Evolutionary conservation across 495 filamentous ascomycete genomes (phyloP).

Genomic region (Penicillium crystallinum): DNA sequence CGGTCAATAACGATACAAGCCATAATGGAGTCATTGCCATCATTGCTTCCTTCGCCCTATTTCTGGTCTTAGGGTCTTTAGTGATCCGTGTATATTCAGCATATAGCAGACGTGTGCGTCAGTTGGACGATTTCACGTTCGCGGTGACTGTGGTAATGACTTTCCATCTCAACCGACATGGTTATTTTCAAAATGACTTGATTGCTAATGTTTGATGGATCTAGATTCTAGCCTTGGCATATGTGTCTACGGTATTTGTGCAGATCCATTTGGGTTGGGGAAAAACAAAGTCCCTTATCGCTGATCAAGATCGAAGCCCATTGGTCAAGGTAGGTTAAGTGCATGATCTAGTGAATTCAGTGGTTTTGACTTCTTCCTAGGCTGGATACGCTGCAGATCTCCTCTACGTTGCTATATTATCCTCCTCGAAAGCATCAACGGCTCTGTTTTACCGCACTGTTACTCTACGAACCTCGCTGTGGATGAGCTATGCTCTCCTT

Average conservation of each 20-base stretch:
- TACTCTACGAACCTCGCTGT: slow-evolving; percentile 11
- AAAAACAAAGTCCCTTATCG: slow-evolving; percentile 5
- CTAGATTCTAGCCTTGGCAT: slow-evolving; percentile 11
- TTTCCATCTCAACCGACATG: neutral
- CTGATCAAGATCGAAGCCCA: neutral
- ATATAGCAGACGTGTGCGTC: slow-evolving; percentile 6
- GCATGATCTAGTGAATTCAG: no score
- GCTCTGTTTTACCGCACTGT: slow-evolving; percentile 15
- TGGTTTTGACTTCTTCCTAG: neutral
- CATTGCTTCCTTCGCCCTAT: slow-evolving; percentile 16
- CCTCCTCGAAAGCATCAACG: slow-evolving; percentile 13
- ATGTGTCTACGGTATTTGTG: slow-evolving; percentile 4
- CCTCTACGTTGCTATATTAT: slow-evolving; percentile 12
- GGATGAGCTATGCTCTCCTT: slow-evolving; percentile 13
- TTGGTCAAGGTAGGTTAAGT: slow-evolving; percentile 4
- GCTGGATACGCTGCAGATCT: slow-evolving; percentile 10
- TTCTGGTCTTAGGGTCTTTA: slow-evolving; percentile 17
- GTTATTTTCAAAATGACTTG: neutral
- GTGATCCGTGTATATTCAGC: slow-evolving; percentile 17
- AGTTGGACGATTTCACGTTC: slow-evolving; percentile 19
- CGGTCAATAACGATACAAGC: slow-evolving; percentile 18
- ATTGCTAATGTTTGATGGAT: slow-evolving; percentile 10
- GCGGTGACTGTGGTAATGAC: neutral
- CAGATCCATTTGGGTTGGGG: slow-evolving; percentile 19
- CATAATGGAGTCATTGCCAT: slow-evolving; percentile 23